Evolutionary conservation across 208 protist species (phyloP).

Genomic region (Trypanosoma theileri): DNA sequence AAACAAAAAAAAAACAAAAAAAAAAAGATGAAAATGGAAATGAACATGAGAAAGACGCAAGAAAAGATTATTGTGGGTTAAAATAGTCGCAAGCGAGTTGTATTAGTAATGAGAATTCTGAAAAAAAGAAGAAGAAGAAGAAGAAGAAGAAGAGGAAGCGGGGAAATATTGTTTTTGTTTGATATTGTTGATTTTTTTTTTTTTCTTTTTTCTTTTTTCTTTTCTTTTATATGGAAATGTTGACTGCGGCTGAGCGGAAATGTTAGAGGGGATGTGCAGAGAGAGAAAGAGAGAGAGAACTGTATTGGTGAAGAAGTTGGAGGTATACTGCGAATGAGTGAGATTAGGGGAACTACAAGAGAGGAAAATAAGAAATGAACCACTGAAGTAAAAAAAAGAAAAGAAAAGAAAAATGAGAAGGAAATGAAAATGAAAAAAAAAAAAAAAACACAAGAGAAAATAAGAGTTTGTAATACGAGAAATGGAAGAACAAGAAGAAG

Average conservation of each 20-base stretch:
- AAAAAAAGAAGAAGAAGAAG: not conserved
- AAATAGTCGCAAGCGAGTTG: too few relatives aligned
- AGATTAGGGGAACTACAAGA: too few relatives aligned
- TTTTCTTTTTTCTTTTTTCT: conserved; percentile 9
- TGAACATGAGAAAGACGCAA: not conserved
- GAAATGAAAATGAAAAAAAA: conserved; percentile 3
- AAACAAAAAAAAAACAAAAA: not conserved
- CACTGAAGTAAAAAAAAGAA: not conserved
- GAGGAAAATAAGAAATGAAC: too few relatives aligned
- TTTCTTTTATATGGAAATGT: not conserved
- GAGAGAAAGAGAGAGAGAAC: too few relatives aligned
- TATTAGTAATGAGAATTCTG: too few relatives aligned
- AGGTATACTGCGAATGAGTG: too few relatives aligned
- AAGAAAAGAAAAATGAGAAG: conserved; percentile 8
- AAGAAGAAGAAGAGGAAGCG: not conserved
- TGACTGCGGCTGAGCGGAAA: too few relatives aligned
- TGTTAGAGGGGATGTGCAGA: too few relatives aligned
- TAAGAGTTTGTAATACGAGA: not conserved
- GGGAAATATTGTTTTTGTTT: not conserved
- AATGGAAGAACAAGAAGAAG: not conserved
- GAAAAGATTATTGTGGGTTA: too few relatives aligned
- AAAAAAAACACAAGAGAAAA: not conserved
- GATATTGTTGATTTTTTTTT: conserved; percentile 11
- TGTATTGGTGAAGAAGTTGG: too few relatives aligned
- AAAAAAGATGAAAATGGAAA: not conserved